These are phyloP conservation scores for Colletotrichum cereale DNA, from an alignment of 2,329 filamentous ascomycete genomes.

Conservation along the genomic window DNA sequence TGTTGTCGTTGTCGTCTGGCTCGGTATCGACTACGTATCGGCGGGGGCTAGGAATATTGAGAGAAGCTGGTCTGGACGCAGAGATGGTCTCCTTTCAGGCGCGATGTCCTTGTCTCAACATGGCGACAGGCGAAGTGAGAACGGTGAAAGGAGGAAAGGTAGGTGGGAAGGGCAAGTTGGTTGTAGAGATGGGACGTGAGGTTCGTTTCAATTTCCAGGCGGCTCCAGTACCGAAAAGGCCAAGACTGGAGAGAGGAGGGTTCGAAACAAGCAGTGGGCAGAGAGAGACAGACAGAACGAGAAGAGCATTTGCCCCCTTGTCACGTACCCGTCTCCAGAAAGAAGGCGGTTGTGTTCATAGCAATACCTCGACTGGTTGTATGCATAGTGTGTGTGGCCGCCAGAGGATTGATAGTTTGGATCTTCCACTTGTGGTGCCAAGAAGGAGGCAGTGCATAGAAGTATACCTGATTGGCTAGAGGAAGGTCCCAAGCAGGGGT, in stretches of 20 bases:
- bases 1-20: conserved; percentile 2
- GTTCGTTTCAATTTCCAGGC: conserved; percentile 19
- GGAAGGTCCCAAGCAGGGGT: conserved; percentile 17
- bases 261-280: conserved; percentile 6
- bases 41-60: background rate
- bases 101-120: conserved; percentile 7
- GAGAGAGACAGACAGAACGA: conserved; percentile 3
- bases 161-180: conserved; percentile 1
- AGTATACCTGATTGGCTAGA: conserved; percentile 36
- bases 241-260: conserved; percentile 1
- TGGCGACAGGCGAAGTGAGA: conserved; percentile 14
- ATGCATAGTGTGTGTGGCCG: background rate
- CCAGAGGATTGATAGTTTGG: conserved; percentile 32
- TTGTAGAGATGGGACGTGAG: conserved; percentile 19
- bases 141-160: conserved; percentile 1
- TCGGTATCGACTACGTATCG: background rate
- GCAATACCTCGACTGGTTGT: background rate
- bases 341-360: conserved; percentile 17
- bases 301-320: conserved; percentile 19
- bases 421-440: conserved; percentile 40
- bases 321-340: conserved; percentile 9
- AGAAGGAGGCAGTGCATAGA: conserved; percentile 41
- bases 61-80: background rate
- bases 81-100: conserved; percentile 13
- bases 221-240: background rate